Evolutionary conservation across 2,329 filamentous ascomycete species (phyloP), one percentile per base, ranked within the genome.

Genomic region (Neoarthrinium moseri): DNA sequence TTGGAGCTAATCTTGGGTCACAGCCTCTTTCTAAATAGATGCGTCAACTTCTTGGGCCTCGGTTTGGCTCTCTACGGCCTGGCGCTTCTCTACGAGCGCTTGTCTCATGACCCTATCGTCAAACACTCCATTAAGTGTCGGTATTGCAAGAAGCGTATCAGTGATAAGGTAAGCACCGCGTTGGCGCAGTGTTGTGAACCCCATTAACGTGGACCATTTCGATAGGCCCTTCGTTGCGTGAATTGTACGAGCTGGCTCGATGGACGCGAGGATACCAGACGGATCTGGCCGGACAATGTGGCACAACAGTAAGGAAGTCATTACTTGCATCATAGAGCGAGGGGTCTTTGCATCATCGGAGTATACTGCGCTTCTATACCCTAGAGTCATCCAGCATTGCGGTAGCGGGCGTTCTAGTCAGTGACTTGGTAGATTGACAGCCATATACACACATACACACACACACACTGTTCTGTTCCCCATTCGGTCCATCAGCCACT

Each of bases 91-190:
- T 89, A 88, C 60, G 80, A 83, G 54, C 73, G 71, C 50, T 59
- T 81, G 10, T 81, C 78, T 11, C 72, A 76, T 10, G 84, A 89
- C 43, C 78, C 81, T 12, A 84, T 89, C 51, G 86, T 89, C 61
- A 89, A 88, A 69, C 81, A 78, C 53, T 81, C 78, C 21, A 73
- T 83, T 43, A 86, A 82, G 64, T 90, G 86, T 67, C 77, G 71
- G 57, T 89, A 85, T 57, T 87, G 84, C 59, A 71, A 75, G 47
- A 62, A 60, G 43, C 21, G 36, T 20, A 49, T 63, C 29, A 56
- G 53, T 42, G 48, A 53, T 15, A 60, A 59, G 57, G 60, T 62
- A 18, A 10, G 17, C 15, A 8, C 17, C 8, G 7, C n/a, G 15
- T 34, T 18, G 8, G 18, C 11, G 29, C 5, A 23, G 10, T 11